phyloP scores from a whole-genome alignment of 345 rosid genomes.

The Moricandia moricandioides region DNA sequence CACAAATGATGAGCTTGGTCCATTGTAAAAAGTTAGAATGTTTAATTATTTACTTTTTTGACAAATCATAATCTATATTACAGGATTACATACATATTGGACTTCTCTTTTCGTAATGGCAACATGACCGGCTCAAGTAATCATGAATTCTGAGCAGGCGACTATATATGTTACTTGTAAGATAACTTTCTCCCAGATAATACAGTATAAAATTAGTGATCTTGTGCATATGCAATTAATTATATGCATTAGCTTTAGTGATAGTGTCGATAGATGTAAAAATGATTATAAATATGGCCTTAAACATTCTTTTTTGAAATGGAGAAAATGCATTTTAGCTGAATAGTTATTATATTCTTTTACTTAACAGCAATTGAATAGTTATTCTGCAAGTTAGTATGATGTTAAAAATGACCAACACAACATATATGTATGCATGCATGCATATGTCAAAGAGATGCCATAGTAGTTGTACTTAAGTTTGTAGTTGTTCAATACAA shows the following conservation, averaged over 20 bases:
- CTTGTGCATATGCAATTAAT: background rate
- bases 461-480: slow-evolving; percentile 24
- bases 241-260: background rate
- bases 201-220: background rate
- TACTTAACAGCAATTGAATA: background rate
- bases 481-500: slow-evolving; percentile 33
- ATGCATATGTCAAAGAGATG: slow-evolving; percentile 2
- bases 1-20: slow-evolving; percentile 10
- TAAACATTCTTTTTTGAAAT: background rate
- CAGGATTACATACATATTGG: background rate
- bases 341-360: background rate
- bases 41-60: background rate
- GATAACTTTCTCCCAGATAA: background rate
- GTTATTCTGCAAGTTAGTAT: background rate
- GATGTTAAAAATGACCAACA: background rate
- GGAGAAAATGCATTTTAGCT: background rate
- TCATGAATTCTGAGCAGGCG: background rate
- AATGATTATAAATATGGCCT: background rate
- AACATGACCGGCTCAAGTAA: background rate
- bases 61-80: background rate
- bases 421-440: background rate
- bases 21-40: background rate
- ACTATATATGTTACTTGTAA: background rate
- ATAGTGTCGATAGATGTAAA: background rate
- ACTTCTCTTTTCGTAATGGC: background rate